A percentile compares a stretch with the other conserved stretches of the same genome.
Evolutionary conservation across 352 stramenopile species (phyloP).

Genomic region (Pythium dissimile): DNA sequence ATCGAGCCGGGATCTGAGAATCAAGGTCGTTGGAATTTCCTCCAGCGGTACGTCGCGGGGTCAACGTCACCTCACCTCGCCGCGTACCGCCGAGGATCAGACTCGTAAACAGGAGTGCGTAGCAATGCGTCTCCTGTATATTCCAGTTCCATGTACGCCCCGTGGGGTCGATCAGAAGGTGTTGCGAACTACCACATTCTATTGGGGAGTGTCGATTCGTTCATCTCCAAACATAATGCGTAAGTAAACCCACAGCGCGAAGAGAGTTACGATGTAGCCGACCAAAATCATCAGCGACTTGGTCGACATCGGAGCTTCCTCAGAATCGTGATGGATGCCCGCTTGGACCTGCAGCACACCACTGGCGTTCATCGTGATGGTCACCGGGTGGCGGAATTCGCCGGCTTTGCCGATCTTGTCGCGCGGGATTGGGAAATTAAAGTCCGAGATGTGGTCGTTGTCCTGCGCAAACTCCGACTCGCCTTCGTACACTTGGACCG

Average conservation of each 20-base stretch:
- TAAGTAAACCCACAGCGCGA: slow-evolving; percentile 62
- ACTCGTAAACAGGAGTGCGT: not conserved
- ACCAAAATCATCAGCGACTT: slow-evolving; percentile 52
- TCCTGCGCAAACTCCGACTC: slow-evolving; percentile 71
- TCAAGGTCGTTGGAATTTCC: slow-evolving; percentile 5
- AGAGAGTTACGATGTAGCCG: slow-evolving; percentile 39
- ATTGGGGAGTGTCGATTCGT: slow-evolving; percentile 36
- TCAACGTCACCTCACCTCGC: slow-evolving; percentile 21
- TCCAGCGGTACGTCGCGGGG: slow-evolving; percentile 21
- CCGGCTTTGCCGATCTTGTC: slow-evolving; percentile 70
- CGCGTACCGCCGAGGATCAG: slow-evolving; percentile 9
- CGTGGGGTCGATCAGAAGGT: no score
- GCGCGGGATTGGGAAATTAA: slow-evolving; percentile 76
- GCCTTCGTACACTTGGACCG: slow-evolving; percentile 80
- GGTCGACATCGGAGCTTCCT: slow-evolving; percentile 74
- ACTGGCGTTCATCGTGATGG: slow-evolving; percentile 85
- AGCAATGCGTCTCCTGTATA: not conserved
- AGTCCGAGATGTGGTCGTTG: slow-evolving; percentile 85
- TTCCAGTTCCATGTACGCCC: not conserved
- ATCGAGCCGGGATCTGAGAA: not conserved
- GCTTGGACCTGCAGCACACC: slow-evolving; percentile 82
- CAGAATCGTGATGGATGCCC: slow-evolving; percentile 71
- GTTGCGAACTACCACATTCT: no score
- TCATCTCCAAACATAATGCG: slow-evolving; percentile 62
- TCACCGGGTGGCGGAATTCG: slow-evolving; percentile 75